Conservation (phyloP, 192 early-diverging fungal genomes). For the Mortierella hygrophila region DNA sequence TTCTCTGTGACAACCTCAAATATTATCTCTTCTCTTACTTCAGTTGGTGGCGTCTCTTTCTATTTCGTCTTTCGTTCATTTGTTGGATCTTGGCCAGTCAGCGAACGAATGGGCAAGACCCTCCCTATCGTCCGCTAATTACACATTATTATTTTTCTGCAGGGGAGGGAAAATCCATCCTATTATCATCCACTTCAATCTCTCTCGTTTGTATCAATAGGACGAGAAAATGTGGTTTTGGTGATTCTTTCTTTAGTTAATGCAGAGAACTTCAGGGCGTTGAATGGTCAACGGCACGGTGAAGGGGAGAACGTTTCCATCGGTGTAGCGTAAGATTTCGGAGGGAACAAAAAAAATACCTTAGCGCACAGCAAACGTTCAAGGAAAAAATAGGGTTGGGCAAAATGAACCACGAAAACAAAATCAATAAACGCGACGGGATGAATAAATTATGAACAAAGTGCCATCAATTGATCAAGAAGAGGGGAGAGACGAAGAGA, state of each 20-base stretch:
- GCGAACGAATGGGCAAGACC: too few species aligned
- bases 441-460: background rate
- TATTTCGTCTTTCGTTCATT: background rate
- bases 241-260: too few species aligned
- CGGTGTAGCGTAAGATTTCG: too few species aligned
- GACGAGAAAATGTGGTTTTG: too few species aligned
- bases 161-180: background rate
- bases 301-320: too few species aligned
- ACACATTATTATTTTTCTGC: too few species aligned
- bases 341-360: background rate
- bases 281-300: too few species aligned
- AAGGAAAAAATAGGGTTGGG: background rate
- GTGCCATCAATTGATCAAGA: background rate
- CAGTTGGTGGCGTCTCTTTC: background rate
- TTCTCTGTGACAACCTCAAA: background rate
- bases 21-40: too few species aligned
- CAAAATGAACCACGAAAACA: background rate
- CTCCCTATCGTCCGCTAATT: too few species aligned
- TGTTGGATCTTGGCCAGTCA: too few species aligned
- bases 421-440: background rate
- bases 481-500: background rate
- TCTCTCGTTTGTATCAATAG: background rate
- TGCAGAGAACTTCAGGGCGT: too few species aligned
- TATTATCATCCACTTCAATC: background rate
- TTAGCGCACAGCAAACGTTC: background rate